Percentiles rank a stretch among this genome's conserved stretches.
Evolutionary conservation across 2,329 filamentous ascomycete genomes (phyloP).

Genomic region (Escovopsis sp.): DNA sequence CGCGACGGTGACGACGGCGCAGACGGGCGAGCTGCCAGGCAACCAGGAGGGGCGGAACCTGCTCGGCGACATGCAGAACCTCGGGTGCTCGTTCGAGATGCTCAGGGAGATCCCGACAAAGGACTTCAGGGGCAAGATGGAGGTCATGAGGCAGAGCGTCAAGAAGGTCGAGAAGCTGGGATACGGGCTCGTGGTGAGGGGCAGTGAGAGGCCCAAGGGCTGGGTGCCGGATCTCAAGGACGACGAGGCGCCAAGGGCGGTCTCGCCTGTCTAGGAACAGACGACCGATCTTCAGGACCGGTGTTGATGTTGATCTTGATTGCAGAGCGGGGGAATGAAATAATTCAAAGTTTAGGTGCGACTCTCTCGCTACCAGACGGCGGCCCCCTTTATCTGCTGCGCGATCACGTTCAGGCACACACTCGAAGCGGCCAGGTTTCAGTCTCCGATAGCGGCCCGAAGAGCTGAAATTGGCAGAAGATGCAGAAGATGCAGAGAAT

Average conservation of each 20-base stretch:
- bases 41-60: constrained; percentile 37
- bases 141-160: constrained; percentile 75
- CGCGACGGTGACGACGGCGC: constrained; percentile 75
- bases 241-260: constrained; percentile 17
- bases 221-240: constrained; percentile 68
- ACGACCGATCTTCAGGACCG: not conserved
- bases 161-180: constrained; percentile 85
- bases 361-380: too few relatives aligned
- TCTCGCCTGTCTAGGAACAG: constrained; percentile 12
- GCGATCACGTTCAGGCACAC: too few relatives aligned
- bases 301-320: too few relatives aligned
- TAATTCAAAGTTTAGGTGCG: too few relatives aligned
- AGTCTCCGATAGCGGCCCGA: too few relatives aligned
- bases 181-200: constrained; percentile 77
- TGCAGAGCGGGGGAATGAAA: too few relatives aligned
- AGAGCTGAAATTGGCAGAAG: not conserved
- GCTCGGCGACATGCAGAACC: constrained; percentile 63
- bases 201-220: constrained; percentile 75
- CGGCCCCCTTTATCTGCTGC: too few relatives aligned
- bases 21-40: constrained; percentile 42
- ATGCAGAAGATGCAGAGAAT: not conserved
- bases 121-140: constrained; percentile 62
- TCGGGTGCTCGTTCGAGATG: constrained; percentile 64
- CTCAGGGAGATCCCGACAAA: constrained; percentile 44
- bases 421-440: too few relatives aligned